Conservation (phyloP, 2,329 filamentous ascomycete genomes). For the Claviceps sp. region DNA sequence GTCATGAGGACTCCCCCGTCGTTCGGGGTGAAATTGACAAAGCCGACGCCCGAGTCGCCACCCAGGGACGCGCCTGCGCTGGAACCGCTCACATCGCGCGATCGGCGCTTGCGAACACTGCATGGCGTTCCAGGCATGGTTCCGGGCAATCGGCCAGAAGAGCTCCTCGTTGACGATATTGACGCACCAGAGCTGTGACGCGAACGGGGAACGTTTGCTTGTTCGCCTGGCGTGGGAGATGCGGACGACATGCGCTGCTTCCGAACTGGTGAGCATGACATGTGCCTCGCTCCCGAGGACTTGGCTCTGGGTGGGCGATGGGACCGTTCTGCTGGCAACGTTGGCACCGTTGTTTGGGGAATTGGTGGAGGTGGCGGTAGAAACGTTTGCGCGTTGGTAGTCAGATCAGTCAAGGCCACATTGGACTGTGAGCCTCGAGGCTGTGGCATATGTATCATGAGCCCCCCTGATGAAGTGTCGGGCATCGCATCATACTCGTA, state of each 20-base stretch:
- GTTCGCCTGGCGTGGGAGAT: constrained; percentile 25
- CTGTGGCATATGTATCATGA: constrained; percentile 43
- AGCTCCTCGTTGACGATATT: constrained; percentile 20
- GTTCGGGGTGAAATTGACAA: constrained; percentile 80
- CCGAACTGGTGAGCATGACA: constrained; percentile 25
- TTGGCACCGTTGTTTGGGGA: constrained; percentile 5
- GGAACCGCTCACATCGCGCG: constrained; percentile 19
- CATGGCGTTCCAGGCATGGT: constrained; percentile 27
- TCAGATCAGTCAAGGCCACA: constrained; percentile 23
- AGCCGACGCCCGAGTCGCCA: constrained; percentile 34
- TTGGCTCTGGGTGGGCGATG: constrained; percentile 38
- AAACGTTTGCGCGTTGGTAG: constrained; percentile 21
- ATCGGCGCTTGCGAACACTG: constrained; percentile 26
- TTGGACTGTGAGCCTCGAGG: constrained; percentile 22
- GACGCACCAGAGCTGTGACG: constrained; percentile 28
- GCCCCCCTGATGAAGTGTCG: constrained; percentile 22
- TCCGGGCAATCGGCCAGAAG: constrained; percentile 19
- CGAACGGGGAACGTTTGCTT: constrained; percentile 14
- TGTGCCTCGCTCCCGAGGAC: constrained; percentile 39
- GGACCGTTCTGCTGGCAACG: constrained; percentile 20
- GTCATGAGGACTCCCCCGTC: constrained; percentile 71
- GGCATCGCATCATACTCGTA: constrained; percentile 25
- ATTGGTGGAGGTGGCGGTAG: constrained; percentile 20
- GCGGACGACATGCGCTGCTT: constrained; percentile 28
- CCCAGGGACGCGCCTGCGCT: constrained; percentile 16